Conservation (phyloP, 139 green algal genomes). For the Volvox africanus region DNA sequence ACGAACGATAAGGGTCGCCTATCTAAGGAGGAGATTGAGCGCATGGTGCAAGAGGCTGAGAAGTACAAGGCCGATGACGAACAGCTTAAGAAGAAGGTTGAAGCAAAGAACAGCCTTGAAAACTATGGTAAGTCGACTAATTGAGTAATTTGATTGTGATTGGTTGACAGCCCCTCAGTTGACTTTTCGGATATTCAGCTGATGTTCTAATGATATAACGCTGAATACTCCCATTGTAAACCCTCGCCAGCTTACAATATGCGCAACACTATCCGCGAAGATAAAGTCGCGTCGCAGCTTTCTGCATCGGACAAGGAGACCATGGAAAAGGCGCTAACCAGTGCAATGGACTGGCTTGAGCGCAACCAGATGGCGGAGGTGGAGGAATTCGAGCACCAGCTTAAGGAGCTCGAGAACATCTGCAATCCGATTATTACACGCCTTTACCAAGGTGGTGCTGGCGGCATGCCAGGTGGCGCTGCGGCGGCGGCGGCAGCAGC, state of each 20-base stretch:
- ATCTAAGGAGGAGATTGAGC: constrained; percentile 99
- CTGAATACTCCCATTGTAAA: too few relatives aligned
- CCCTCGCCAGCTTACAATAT: constrained; percentile 87
- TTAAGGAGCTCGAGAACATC: constrained; percentile 96
- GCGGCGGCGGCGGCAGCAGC: constrained; percentile 43
- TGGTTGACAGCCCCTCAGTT: too few relatives aligned
- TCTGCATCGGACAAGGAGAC: constrained; percentile 89
- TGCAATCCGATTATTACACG: constrained; percentile 93
- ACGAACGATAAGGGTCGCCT: constrained; percentile 99
- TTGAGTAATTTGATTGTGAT: neutral
- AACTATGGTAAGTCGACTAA: constrained; percentile 74
- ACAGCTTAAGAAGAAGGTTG: constrained; percentile 86
- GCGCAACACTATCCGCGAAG: constrained; percentile 95
- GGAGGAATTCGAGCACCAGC: constrained; percentile 98
- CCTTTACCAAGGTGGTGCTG: constrained; percentile 80
- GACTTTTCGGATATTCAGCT: too few relatives aligned
- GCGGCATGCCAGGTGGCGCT: constrained; percentile 56
- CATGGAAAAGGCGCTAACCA: constrained; percentile 90
- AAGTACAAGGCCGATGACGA: constrained; percentile 99
- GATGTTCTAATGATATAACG: too few relatives aligned
- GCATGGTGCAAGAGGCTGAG: constrained; percentile 96
- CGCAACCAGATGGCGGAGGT: constrained; percentile 94
- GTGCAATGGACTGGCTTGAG: constrained; percentile 94
- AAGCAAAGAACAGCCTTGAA: constrained; percentile 96
- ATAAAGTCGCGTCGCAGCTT: constrained; percentile 75